Percentiles rank a stretch among this genome's conserved stretches.
Evolutionary conservation across 805 yeast species (phyloP).

Genomic region (Wickerhamomyces canadensis): DNA sequence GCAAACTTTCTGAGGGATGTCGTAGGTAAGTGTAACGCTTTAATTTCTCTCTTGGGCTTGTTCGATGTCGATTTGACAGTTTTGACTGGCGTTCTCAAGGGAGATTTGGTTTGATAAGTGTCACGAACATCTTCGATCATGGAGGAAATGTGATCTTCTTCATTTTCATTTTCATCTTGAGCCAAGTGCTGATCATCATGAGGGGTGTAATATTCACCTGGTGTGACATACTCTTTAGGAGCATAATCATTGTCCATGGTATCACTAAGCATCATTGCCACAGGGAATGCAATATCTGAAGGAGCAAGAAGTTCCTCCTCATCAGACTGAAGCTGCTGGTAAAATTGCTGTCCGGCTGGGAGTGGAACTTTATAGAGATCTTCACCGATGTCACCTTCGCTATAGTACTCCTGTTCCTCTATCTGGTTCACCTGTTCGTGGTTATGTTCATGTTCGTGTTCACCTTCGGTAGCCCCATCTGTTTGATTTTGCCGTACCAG

Average conservation of each 20-base stretch:
- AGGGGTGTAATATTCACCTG: too few relatives aligned
- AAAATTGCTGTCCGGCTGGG: too few relatives aligned
- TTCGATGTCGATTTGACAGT: too few relatives aligned
- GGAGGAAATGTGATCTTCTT: too few relatives aligned
- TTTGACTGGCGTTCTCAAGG: too few relatives aligned
- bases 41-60: background rate
- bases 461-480: background rate
- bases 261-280: background rate
- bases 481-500: constrained; percentile 9
- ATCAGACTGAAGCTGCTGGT: background rate
- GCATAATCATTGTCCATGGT: too few relatives aligned
- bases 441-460: background rate
- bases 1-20: constrained; percentile 5
- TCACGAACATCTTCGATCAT: too few relatives aligned
- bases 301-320: background rate
- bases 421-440: background rate
- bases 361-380: background rate
- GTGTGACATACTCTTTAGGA: too few relatives aligned
- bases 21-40: constrained; percentile 3
- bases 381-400: background rate
- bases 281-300: background rate
- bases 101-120: too few relatives aligned
- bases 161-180: too few relatives aligned
- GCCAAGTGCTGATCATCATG: background rate
- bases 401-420: background rate